Evolutionary conservation across 2,329 filamentous ascomycete species (phyloP), one percentile per base, ranked within the genome.

Genomic region (Neofusicoccum kwambonambiense): DNA sequence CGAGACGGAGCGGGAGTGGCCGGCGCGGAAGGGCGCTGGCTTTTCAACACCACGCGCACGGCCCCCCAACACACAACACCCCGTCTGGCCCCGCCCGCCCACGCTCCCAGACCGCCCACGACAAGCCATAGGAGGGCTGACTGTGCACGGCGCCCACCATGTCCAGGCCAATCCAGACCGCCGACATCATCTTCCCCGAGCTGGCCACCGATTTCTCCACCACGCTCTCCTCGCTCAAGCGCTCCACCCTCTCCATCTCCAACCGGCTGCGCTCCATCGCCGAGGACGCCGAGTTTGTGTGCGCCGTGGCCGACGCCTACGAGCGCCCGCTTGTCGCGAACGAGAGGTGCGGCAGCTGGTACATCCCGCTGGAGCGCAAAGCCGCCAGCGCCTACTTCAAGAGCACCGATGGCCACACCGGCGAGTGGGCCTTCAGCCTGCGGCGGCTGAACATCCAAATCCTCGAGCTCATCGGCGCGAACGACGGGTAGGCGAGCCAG

Each of bases 321-420:
- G 68, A 72, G 3, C 81, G 94, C 1, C 92, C 93, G 0, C 81
- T 98, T 1, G 82, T 98, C 13, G 93, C 94, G 35, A 99, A 99
- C 74, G 93, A 98, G 81, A 86, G 95, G 66, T 98, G 95, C 76
- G 95, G 95, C 0, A 94, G 91, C 77, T 99, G 95, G 95, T 98
- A 98, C 76, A 90, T 98, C 31, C 78, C 80, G 2, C 89, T 89
- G 0, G 76, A 76, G 7, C 72, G 73, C 31, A 95, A 94, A 77
- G 79, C 75, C 1, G 90, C 86, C 37, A 93, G 90, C 69, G 91
- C 90, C 37, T 99, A 98, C 78, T 99, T 98, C 80, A 99, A 99
- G 83, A 96, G 92, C 78, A 99, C 95, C 1, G 95, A 99, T 79
- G 95, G 95, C 0, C 95, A 99, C 76, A 88, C 89, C 61, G 89